Base-by-base conservation (phyloP, 202 grass and related monocot species). In the Eragrostis tef region DNA sequence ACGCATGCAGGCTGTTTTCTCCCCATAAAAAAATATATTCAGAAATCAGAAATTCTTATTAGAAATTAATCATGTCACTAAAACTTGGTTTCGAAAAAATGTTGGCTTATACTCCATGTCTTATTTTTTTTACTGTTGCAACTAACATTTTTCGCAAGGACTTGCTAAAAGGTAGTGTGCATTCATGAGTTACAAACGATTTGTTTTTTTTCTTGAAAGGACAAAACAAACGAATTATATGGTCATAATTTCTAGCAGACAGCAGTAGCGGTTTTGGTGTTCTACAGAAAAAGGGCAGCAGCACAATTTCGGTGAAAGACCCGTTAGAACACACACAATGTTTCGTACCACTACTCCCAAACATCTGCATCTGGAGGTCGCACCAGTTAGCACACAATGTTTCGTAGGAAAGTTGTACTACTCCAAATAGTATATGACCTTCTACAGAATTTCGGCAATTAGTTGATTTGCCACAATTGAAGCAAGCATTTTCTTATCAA, bases 41-140 rank as follows among this genome's bases (percentile, higher is more conserved):
- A 46, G n/a, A 44, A 47, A 63, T 27, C 74, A 63, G 74, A 22
- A 26, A 63, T 63, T 47, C 14, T 42, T 77, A 29, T 0, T 64
- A 29, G 27, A 29, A 48, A 19, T n/a, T 47, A 48, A 19, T n/a
- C 15, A 8, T 24, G 16, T 63, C 57, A 57, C 34, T 39, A 39
- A 39, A 39, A 39, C 34, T 39, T 39, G 34, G 34, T 39, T 39
- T 39, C 4, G 34, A 39, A 39, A 2, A 39, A 39, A 39, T 39
- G 34, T 31, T 2, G 29, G 29, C 1, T 31, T 31, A 31, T 31
- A n/a, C n/a, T 34, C 31, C 1, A 34, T 34, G 31, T 34, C 1
- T 2, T 34, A 31, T 31, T 1, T 39, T 39, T 39, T 39, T 39
- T 39, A 5, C 34, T 39, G 34, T 39, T 39, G 5, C 34, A 39